These are phyloP conservation scores for Mesembryanthemum crystallinum DNA, from an alignment of 148 eudicot genomes.

Conservation along the genomic window DNA sequence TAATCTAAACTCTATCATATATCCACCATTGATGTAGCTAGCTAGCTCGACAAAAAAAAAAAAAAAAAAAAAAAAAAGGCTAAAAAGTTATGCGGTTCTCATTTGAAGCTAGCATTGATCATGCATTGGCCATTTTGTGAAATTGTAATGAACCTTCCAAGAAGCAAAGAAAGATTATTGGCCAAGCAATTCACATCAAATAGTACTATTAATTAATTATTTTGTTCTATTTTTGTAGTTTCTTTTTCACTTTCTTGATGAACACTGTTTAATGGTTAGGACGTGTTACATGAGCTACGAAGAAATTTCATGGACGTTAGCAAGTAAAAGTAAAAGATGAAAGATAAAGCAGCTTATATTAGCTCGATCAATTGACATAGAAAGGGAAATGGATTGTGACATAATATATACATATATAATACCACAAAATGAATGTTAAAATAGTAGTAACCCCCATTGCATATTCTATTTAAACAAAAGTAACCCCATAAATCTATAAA, in stretches of 20 bases:
- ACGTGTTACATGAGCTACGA: no score
- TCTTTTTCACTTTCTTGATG: not conserved
- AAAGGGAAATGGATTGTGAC: not conserved
- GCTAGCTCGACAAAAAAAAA: no score
- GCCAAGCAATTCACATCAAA: constrained; percentile 1
- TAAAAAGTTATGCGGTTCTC: not conserved
- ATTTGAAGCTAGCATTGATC: not conserved
- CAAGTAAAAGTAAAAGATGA: not conserved
- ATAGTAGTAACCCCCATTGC: no score
- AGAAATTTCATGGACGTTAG: not conserved
- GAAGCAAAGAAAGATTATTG: not conserved
- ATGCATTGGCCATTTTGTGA: not conserved
- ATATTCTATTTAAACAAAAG: no score
- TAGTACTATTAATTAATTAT: no score
- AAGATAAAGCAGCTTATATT: not conserved
- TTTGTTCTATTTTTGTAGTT: not conserved
- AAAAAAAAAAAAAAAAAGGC: not conserved
- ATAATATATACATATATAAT: no score
- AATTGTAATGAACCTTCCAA: not conserved
- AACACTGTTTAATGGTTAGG: not conserved
- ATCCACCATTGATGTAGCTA: no score
- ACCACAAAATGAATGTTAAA: no score
- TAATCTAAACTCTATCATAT: no score
- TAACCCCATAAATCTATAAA: no score
- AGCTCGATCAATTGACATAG: not conserved